Conservation (phyloP, 2,329 filamentous ascomycete species). For the Onygenales sp. region DNA sequence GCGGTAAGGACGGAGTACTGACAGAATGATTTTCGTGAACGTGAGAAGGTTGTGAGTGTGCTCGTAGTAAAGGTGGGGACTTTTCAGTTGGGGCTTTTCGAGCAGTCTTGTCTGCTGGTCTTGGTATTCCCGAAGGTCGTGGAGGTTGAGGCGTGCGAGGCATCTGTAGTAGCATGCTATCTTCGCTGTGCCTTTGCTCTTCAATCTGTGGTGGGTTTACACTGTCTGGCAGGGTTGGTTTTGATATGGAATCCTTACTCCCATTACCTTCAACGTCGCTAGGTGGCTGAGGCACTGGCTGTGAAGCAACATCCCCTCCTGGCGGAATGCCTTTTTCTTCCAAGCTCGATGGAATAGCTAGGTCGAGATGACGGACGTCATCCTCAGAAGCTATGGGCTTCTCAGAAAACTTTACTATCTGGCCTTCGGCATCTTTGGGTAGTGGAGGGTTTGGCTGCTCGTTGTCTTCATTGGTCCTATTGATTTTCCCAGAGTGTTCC, state of each 20-base stretch:
- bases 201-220: slow-evolving; percentile 9
- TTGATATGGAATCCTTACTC: background rate
- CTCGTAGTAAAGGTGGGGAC: slow-evolving; percentile 40
- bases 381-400: slow-evolving; percentile 33
- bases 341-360: slow-evolving; percentile 37
- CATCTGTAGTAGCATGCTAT: background rate
- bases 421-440: slow-evolving; percentile 12
- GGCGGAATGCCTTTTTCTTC: slow-evolving; percentile 13
- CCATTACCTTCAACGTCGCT: no score
- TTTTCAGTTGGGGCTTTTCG: slow-evolving; percentile 25
- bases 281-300: no score
- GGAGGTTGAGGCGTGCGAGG: slow-evolving; percentile 13
- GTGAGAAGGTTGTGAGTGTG: slow-evolving; percentile 42
- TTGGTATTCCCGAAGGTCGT: slow-evolving; percentile 30
- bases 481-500: slow-evolving; percentile 43
- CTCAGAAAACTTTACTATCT: slow-evolving; percentile 12
- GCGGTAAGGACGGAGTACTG: background rate
- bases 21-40: slow-evolving; percentile 6
- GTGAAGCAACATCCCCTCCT: no score
- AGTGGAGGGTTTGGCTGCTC: background rate
- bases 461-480: slow-evolving; percentile 12
- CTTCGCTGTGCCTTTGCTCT: slow-evolving; percentile 6
- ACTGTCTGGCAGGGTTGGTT: background rate
- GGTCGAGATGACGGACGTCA: slow-evolving; percentile 52
- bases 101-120: slow-evolving; percentile 15